phyloP scores from a whole-genome alignment of 2,329 filamentous ascomycete genomes.

The Penicillium sp. region DNA sequence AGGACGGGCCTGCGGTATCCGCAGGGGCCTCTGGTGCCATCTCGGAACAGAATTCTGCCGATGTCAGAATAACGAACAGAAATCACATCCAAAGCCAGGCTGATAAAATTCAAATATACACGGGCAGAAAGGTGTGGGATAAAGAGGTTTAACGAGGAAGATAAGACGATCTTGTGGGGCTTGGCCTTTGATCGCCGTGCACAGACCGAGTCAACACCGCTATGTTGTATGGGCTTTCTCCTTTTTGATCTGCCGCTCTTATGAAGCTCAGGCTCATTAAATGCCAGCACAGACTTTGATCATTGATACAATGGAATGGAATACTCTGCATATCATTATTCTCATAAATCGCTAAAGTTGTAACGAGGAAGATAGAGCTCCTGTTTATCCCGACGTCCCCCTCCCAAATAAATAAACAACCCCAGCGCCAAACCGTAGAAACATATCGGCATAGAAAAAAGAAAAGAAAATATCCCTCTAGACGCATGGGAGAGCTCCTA shows the following conservation, averaged over 20 bases:
- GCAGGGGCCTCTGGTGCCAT: constrained; percentile 34
- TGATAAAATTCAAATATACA: not conserved
- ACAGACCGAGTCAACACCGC: constrained; percentile 3
- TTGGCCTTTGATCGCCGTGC: constrained; percentile 20
- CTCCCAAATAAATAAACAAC: not conserved
- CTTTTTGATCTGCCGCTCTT: too few relatives aligned
- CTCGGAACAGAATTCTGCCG: not conserved
- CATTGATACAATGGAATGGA: not conserved
- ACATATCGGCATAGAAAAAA: not conserved
- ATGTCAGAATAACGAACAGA: not conserved
- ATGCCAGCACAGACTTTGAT: too few relatives aligned
- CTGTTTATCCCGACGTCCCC: not conserved
- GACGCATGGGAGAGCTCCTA: not conserved
- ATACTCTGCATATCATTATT: not conserved
- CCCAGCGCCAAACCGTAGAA: not conserved
- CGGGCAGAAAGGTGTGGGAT: not conserved
- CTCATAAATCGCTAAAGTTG: not conserved
- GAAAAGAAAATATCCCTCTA: not conserved
- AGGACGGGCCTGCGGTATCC: constrained; percentile 40
- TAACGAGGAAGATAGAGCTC: not conserved
- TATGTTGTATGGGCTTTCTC: too few relatives aligned
- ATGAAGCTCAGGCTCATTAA: too few relatives aligned
- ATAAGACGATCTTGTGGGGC: constrained; percentile 23
- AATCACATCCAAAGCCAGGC: not conserved
- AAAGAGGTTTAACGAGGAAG: constrained; percentile 4